Conservation (phyloP, 2,329 filamentous ascomycete species). For the Chalara sp. region DNA sequence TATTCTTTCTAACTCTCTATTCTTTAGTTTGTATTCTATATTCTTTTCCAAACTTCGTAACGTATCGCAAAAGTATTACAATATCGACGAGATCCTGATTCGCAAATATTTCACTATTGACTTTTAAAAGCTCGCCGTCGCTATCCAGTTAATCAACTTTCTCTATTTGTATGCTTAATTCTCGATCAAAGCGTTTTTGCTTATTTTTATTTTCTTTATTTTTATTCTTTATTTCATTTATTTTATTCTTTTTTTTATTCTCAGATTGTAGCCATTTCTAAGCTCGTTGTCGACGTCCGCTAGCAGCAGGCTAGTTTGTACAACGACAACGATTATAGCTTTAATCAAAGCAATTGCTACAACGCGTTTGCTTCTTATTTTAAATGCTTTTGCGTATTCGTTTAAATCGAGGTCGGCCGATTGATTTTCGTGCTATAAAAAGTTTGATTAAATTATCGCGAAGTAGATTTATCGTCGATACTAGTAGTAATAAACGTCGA, state of each 20-base stretch:
- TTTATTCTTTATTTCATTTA: not conserved
- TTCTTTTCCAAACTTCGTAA: not conserved
- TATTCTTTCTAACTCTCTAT: not conserved
- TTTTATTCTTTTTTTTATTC: not conserved
- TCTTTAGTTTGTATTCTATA: not conserved
- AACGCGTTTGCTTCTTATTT: not conserved
- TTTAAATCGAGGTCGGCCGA: not conserved
- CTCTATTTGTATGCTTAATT: too few species aligned
- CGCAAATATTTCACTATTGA: too few species aligned
- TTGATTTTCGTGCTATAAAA: not conserved
- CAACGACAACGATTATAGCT: not conserved
- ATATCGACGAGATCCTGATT: too few species aligned
- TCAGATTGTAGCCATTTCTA: not conserved
- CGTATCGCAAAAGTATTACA: not conserved
- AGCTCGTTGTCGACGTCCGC: not conserved
- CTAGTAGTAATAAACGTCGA: not conserved
- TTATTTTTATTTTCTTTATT: not conserved
- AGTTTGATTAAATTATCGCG: not conserved
- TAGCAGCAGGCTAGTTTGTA: not conserved
- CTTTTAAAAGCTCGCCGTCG: too few species aligned
- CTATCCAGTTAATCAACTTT: too few species aligned
- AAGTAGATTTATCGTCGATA: not conserved
- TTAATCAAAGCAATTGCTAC: not conserved
- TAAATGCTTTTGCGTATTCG: not conserved
- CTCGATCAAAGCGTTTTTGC: too few species aligned